phyloP scores from a whole-genome alignment of 2,329 filamentous ascomycete genomes.

The Phialemonium atrogriseum region DNA sequence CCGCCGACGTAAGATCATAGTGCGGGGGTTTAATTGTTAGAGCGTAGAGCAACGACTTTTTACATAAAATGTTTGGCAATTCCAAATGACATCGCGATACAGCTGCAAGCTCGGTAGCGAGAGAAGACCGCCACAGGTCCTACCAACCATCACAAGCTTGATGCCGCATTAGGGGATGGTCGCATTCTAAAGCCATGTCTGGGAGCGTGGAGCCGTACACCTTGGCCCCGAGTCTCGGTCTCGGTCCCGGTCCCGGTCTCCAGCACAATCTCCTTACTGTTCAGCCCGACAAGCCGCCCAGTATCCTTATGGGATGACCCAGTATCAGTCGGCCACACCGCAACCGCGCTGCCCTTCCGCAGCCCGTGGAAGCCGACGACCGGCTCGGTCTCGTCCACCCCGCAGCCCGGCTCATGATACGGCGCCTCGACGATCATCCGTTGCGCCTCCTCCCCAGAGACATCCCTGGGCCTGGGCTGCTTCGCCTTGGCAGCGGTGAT shows the following conservation, averaged over 20 bases:
- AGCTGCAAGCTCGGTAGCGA: too few relatives aligned
- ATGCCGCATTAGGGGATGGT: constrained; percentile 11
- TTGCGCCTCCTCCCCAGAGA: constrained; percentile 48
- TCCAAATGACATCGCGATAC: too few relatives aligned
- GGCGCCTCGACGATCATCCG: constrained; percentile 33
- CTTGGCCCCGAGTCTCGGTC: constrained; percentile 29
- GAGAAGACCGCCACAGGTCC: too few relatives aligned
- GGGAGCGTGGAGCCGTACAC: constrained; percentile 51
- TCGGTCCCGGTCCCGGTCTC: constrained; percentile 40
- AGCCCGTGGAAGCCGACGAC: constrained; percentile 36
- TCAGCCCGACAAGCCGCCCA: constrained; percentile 46
- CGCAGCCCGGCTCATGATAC: constrained; percentile 34
- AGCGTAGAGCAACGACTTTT: too few relatives aligned
- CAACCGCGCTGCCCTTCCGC: constrained; percentile 43
- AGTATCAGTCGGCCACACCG: constrained; percentile 54
- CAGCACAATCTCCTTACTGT: constrained; percentile 47
- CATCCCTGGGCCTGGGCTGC: constrained; percentile 24
- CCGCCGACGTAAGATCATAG: too few relatives aligned
- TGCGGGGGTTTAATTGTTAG: too few relatives aligned
- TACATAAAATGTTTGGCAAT: too few relatives aligned
- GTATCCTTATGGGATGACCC: constrained; percentile 50
- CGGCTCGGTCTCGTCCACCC: constrained; percentile 41
- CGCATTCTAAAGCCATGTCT: constrained; percentile 48
- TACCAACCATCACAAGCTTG: constrained; percentile 1
- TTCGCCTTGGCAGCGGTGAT: constrained; percentile 31